Base-by-base conservation (phyloP, 139 green algal genomes). In the Diplosphaera chodatii region DNA sequence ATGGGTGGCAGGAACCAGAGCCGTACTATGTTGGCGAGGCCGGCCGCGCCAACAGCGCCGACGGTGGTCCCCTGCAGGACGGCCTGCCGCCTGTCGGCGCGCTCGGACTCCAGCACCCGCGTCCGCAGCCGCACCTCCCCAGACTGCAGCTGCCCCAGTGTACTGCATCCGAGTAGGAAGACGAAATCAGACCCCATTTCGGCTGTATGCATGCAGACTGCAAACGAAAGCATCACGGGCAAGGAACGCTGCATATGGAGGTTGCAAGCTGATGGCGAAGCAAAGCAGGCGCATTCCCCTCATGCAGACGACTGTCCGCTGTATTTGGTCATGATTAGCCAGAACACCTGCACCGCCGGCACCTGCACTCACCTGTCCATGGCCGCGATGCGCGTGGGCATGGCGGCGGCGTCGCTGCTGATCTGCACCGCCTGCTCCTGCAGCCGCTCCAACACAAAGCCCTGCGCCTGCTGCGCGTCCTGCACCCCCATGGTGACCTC, bases 81-180 rank as follows among this genome's bases (percentile, higher is more conserved):
- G 1, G 76, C 75, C 22, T 74, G 3, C 2, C 85, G 70, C 10
- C 88, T 71, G 20, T 79, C 82, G 25, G 90, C 84, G 5, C 91
- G 82, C 75, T 96, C 88, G 10, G 81, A 78, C 69, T 94, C 88
- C 56, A 94, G 76, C 41, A 85, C 90, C 3, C 90, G 76, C 30
- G 92, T 87, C 31, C 84, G 64, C 65, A 93, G 81, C 81, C 93
- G 91, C 13, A 89, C 55, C 55, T 94, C 84, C 0, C 90, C 90
- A 2, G 70, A 69, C 71, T 91, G 81, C 59, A 96, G 74, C 69
- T 78, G 70, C 25, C 72, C 40, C 34, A 92, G 23, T 1, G 73
- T 84, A 55, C 18, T 74, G 48, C 18, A 48, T n/a, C n/a, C n/a
- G n/a, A n/a, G n/a, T n/a, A n/a, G n/a, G n/a, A n/a, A n/a, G n/a